These are phyloP conservation scores for Arachnopeziza araneosa DNA, from an alignment of 2,329 filamentous ascomycete genomes.

Conservation along the genomic window DNA sequence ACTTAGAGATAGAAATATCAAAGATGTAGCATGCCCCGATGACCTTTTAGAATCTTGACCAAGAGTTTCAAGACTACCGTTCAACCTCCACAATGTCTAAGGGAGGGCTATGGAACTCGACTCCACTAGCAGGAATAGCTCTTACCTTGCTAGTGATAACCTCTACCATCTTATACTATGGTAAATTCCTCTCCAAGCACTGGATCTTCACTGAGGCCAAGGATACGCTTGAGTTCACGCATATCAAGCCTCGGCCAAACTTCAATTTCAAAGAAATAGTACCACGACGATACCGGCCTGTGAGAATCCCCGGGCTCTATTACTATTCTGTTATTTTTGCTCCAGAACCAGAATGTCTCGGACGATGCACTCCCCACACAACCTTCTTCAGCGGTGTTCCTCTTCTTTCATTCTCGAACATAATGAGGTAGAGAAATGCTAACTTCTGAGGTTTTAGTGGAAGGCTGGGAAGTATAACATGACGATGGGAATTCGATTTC, in stretches of 20 bases:
- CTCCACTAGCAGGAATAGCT: neutral
- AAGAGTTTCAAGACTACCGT: neutral
- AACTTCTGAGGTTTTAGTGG: conserved; percentile 1
- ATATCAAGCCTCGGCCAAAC: neutral
- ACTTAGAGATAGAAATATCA: neutral
- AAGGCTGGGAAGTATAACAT: conserved; percentile 24
- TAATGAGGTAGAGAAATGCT: too few relatives aligned
- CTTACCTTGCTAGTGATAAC: neutral
- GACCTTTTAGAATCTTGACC: neutral
- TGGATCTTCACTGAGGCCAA: neutral
- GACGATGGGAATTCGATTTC: conserved; percentile 25
- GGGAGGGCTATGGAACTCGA: neutral
- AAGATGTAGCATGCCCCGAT: neutral
- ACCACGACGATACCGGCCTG: neutral
- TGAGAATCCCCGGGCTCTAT: too few relatives aligned
- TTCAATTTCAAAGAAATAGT: neutral
- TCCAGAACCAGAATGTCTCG: too few relatives aligned
- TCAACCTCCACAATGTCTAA: neutral
- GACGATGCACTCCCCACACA: too few relatives aligned
- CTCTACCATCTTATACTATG: neutral
- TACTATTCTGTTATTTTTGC: too few relatives aligned
- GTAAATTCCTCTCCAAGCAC: neutral
- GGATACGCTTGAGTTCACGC: neutral
- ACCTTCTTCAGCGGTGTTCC: too few relatives aligned
- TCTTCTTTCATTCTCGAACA: too few relatives aligned